Conservation (phyloP, 2,329 filamentous ascomycete genomes). For the Penicillium olsonii region DNA sequence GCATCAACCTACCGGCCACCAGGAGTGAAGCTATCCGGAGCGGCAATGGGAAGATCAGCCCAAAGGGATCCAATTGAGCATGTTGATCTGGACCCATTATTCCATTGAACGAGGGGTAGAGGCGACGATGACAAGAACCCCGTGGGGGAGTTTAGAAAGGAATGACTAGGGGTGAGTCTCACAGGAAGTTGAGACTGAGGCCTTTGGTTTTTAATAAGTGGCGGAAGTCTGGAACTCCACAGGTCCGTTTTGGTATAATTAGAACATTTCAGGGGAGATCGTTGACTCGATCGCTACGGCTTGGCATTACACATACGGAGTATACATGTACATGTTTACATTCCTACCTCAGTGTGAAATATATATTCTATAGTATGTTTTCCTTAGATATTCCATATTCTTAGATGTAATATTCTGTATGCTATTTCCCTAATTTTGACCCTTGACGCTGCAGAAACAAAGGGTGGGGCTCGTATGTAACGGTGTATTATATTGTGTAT, state of each 20-base stretch:
- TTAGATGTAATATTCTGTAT: too few relatives aligned
- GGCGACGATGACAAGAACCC: constrained; percentile 12
- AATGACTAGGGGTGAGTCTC: constrained; percentile 39
- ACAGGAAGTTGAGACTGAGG: constrained; percentile 11
- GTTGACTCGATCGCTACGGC: constrained; percentile 1
- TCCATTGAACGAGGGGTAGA: constrained; percentile 32
- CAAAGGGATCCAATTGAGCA: constrained; percentile 73
- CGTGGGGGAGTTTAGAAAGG: constrained; percentile 26
- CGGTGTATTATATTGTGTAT: not conserved
- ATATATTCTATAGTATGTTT: too few relatives aligned
- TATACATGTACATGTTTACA: too few relatives aligned
- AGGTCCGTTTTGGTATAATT: constrained; percentile 8
- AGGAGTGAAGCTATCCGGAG: constrained; percentile 85
- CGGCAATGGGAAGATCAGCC: constrained; percentile 81
- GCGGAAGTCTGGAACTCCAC: constrained; percentile 12
- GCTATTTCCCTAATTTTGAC: too few relatives aligned
- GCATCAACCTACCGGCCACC: constrained; percentile 68
- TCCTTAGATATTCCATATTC: too few relatives aligned
- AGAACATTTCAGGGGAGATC: constrained; percentile 6
- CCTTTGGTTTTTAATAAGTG: constrained; percentile 23
- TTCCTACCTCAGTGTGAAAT: too few relatives aligned
- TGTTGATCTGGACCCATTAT: constrained; percentile 45
- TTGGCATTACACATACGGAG: too few relatives aligned
- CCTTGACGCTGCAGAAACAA: too few relatives aligned
- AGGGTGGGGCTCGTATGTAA: too few relatives aligned